phyloP scores from a whole-genome alignment of 2,329 filamentous ascomycete genomes.

The Xylariales sp. region DNA sequence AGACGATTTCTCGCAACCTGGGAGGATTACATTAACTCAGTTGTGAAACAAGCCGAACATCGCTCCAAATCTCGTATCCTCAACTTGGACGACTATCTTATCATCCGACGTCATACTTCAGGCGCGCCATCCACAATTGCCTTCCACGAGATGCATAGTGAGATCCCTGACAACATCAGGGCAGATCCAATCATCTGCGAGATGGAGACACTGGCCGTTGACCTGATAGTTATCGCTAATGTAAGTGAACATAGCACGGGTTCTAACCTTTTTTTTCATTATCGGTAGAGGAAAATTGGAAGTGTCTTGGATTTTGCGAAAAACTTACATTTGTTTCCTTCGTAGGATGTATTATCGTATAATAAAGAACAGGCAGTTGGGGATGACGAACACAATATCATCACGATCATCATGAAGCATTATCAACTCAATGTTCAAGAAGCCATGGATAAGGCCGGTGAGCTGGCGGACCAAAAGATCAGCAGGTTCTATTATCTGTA shows the following conservation, averaged over 20 bases:
- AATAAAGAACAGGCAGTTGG: constrained; percentile 20
- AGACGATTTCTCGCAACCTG: constrained; percentile 18
- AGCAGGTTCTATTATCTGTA: constrained; percentile 12
- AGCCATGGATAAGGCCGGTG: constrained; percentile 8
- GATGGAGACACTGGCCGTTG: constrained; percentile 14
- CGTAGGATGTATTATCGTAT: constrained; percentile 23
- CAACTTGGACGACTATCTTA: constrained; percentile 17
- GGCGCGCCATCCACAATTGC: constrained; percentile 18
- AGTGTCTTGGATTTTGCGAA: no score
- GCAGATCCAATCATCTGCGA: constrained; percentile 13
- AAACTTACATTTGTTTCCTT: no score
- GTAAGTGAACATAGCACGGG: constrained; percentile 9
- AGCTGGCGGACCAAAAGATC: constrained; percentile 4
- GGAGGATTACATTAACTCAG: constrained; percentile 16
- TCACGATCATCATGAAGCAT: constrained; percentile 20
- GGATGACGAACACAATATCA: constrained; percentile 24
- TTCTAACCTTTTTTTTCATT: no score
- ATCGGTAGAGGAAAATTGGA: no score
- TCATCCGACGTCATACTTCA: constrained; percentile 18
- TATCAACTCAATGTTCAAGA: constrained; percentile 8
- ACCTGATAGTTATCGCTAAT: constrained; percentile 22
- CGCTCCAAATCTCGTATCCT: constrained; percentile 12
- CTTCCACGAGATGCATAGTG: constrained; percentile 16
- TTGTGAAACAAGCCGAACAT: constrained; percentile 17
- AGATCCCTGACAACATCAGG: constrained; percentile 16